Base-by-base conservation (phyloP, 2,329 filamentous ascomycete species). In the Stenocarpella maydis region DNA sequence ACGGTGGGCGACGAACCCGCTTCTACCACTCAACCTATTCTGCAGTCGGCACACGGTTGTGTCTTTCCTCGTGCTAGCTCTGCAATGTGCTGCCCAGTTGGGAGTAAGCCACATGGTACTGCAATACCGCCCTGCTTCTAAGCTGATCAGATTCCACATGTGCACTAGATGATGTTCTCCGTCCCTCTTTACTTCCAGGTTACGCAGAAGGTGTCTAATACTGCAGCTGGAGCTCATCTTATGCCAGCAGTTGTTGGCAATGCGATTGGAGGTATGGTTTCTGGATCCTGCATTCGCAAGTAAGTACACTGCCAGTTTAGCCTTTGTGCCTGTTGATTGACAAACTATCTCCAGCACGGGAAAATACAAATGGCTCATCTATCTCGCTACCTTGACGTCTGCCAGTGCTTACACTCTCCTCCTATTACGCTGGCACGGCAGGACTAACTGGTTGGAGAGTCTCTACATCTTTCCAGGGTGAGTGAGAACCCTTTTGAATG, bases 181-280 rank as follows among this genome's bases (percentile, higher is more conserved):
- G 85, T 92, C 0, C 91, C 91, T 0, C 78, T 93, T 0, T 93
- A 93, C 78, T 93, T 93, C 72, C 88, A 91, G 69, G 85, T 91
- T 1, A 90, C 90, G 0, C 80, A 85, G 6, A 80, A 82, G 0
- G 85, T 84, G 3, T 88, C 87, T 0, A 88, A 86, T 53, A 88
- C 90, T 0, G 79, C 81, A 1, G 89, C 90, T 14, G 86, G 86
- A 0, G 78, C 86, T 0, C 88, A 92, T 73, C 80, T 94, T 0
- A 83, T 93, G 49, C 91, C 91, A 0, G 88, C 91, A 0, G 90
- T 93, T 0, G 78, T 87, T 0, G 91, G 91, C 0, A 93, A 93
- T 73, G 87, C 90, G 0, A 70, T 88, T 0, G 91, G 90, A 1
- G 89, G 89, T 0, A 79, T 93, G 2, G 50, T 90, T 0, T 84